phyloP scores from a whole-genome alignment of 306 rosid genomes.

The Cucurbita maxima region DNA sequence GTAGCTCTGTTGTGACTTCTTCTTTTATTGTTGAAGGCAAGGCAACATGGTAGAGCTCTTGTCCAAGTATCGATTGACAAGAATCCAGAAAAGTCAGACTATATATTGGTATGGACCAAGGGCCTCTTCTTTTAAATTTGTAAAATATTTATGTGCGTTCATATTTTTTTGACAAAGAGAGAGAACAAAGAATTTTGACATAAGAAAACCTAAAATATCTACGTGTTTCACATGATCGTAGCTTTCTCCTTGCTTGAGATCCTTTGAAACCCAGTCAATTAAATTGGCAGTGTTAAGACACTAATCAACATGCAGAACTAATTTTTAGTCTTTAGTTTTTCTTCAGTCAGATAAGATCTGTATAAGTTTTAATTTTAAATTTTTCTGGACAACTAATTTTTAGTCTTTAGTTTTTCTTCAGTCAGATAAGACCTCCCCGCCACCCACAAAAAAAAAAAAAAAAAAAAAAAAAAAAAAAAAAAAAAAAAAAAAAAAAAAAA shows the following conservation, averaged over 20 bases:
- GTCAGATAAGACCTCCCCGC: too few relatives aligned
- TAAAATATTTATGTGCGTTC: not conserved
- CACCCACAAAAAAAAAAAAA: too few relatives aligned
- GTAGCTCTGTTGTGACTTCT: constrained; percentile 6
- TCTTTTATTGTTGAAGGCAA: constrained; percentile 43
- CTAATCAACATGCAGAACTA: not conserved
- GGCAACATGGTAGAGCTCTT: constrained; percentile 70
- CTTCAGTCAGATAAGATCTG: too few relatives aligned
- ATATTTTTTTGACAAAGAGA: not conserved
- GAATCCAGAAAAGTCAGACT: constrained; percentile 60
- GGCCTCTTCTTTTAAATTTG: not conserved
- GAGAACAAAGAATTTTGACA: not conserved
- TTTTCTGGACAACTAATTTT: not conserved
- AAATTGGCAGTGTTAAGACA: not conserved
- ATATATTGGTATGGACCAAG: constrained; percentile 45
- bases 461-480: too few relatives aligned
- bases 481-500: too few relatives aligned
- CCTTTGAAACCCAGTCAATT: not conserved
- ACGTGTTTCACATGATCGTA: not conserved
- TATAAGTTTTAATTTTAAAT: too few relatives aligned
- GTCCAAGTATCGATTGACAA: constrained; percentile 48
- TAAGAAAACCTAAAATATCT: not conserved
- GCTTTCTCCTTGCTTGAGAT: not conserved
- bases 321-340: too few relatives aligned
- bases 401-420: too few relatives aligned